Evolutionary conservation across 306 rosid species (phyloP), one percentile per base, ranked within the genome.

Genomic region (Boehmeria nivea): DNA sequence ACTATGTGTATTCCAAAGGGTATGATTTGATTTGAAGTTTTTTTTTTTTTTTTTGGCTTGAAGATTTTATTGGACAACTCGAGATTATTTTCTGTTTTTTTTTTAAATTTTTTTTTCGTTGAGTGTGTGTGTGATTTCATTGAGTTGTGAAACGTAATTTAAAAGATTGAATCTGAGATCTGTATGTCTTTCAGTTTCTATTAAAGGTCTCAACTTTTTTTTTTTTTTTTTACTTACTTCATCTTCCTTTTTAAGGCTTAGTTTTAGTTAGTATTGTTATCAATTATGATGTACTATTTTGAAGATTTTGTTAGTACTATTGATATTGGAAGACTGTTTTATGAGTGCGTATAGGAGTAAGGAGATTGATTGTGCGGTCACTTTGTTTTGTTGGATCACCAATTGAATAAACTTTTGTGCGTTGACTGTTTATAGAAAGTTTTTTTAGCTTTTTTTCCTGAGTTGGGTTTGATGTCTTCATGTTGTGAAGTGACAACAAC

Each of bases 1-100:
- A 76, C 64, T 87, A 87, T 45, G 81, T 70, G 1, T 91, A 84
- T 68, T 66, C 91, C 11, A 82, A 75, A 71, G 96, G 98, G 98
- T 87, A 76, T 47, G 81, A 38, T 48, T 55, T 21, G 55, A 26
- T 52, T 13, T 17, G 44, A 27, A 14, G 11, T 8, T 23, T 21
- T 23, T 22, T 24, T 22, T 48, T 51, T 9, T 16, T 14, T 15
- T 26, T 50, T 10, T 46, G 7, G 19, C 22, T 49, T 50, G 8
- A 5, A 23, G 55, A 24, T 51, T 51, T 51, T 13, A 14, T 25
- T 26, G 15, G 38, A 28, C n/a, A 8, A 25, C 38, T 27, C 8
- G 34, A 8, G 18, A 25, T 15, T 12, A 8, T 13, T 51, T 28
- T 6, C 0, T 43, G 36, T 65, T 44, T 13, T 39, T 4, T 57